These are phyloP conservation scores for Yamadazyma diddensiae DNA, from an alignment of 1,139 yeast species.

Conservation along the genomic window DNA sequence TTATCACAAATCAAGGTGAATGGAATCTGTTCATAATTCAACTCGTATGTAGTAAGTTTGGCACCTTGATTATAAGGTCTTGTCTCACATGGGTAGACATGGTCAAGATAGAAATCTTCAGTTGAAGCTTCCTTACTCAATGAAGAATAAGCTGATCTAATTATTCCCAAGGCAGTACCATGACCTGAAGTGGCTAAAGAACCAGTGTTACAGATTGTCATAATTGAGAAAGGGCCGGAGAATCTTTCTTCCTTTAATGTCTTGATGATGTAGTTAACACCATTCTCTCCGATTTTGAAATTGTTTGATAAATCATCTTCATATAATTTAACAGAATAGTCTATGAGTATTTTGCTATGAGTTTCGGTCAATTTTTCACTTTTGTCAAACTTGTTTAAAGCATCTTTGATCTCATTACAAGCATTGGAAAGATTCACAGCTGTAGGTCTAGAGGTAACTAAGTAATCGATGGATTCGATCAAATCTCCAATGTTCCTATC, in stretches of 20 bases:
- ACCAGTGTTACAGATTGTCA: conserved; percentile 86
- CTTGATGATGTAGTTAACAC: conserved; percentile 63
- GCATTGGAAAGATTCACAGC: conserved; percentile 92
- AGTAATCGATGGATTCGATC: conserved; percentile 51
- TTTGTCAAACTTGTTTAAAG: conserved; percentile 16
- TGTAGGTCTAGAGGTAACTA: conserved; percentile 84
- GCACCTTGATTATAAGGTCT: conserved; percentile 98
- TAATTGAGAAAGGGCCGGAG: conserved; percentile 67
- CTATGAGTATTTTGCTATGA: conserved; percentile 38
- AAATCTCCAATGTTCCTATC: conserved; percentile 32
- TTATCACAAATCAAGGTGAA: conserved; percentile 87
- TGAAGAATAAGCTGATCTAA: conserved; percentile 62
- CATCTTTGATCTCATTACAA: conserved; percentile 51
- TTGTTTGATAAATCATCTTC: conserved; percentile 79
- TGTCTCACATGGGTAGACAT: conserved; percentile 87
- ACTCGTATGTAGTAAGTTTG: conserved; percentile 85
- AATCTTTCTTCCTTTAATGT: conserved; percentile 47
- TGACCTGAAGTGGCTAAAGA: conserved; percentile 96
- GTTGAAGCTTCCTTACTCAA: conserved; percentile 23
- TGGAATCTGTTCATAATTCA: conserved; percentile 82
- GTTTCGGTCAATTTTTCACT: conserved; percentile 19
- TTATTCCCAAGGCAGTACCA: conserved; percentile 93
- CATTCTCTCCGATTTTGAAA: conserved; percentile 73
- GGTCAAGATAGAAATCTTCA: conserved; percentile 48
- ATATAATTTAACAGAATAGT: conserved; percentile 59